Conservation (phyloP, 148 eudicot species). For the Amaranthus cruentus region DNA sequence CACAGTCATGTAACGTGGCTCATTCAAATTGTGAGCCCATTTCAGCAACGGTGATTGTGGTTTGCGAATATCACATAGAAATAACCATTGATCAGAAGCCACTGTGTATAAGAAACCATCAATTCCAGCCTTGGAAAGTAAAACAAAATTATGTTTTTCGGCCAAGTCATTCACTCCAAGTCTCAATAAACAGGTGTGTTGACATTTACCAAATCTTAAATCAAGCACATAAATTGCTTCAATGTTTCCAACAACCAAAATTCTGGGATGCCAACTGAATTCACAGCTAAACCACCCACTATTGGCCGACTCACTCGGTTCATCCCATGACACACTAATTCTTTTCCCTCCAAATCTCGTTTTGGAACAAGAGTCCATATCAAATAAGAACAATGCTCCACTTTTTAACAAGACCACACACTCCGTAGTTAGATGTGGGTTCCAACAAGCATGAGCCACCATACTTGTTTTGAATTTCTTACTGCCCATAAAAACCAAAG, state of each 20-base stretch:
- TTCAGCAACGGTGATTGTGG: slow-evolving; percentile 55
- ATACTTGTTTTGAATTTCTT: slow-evolving; percentile 43
- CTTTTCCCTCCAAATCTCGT: slow-evolving; percentile 34
- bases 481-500: slow-evolving; percentile 34
- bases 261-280: slow-evolving; percentile 76
- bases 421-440: slow-evolving; percentile 59
- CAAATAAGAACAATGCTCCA: slow-evolving; percentile 63
- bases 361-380: slow-evolving; percentile 30
- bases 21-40: slow-evolving; percentile 60
- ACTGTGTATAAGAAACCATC: slow-evolving; percentile 47
- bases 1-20: slow-evolving; percentile 47
- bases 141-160: slow-evolving; percentile 46
- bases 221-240: slow-evolving; percentile 62
- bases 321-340: slow-evolving; percentile 41
- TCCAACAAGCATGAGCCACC: slow-evolving; percentile 75
- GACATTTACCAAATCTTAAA: slow-evolving; percentile 41
- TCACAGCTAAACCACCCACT: slow-evolving; percentile 74
- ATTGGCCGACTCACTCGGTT: slow-evolving; percentile 16
- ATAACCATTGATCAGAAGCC: slow-evolving; percentile 49
- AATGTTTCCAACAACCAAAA: slow-evolving; percentile 53
- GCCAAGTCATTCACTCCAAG: slow-evolving; percentile 17
- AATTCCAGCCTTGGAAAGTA: slow-evolving; percentile 51
- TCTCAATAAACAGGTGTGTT: slow-evolving; percentile 44
- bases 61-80: slow-evolving; percentile 67
- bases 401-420: slow-evolving; percentile 56